Evolutionary conservation across 306 rosid genomes (phyloP), one percentile per base, ranked within the genome.

Genomic region (Gastrolobium bilobum): DNA sequence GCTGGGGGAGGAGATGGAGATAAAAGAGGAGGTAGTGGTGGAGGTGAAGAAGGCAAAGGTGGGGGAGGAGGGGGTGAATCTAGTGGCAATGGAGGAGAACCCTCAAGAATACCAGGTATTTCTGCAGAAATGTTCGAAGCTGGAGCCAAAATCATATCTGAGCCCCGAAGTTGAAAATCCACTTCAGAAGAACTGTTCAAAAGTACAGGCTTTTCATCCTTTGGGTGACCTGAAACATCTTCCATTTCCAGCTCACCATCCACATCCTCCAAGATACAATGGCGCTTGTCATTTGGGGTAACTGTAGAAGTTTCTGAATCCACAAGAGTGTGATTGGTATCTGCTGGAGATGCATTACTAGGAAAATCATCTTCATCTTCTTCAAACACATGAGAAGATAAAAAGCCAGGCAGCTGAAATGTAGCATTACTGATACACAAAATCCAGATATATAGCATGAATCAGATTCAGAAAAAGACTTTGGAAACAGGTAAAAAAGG

Each of bases 161-260:
- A 82, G 56, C 78, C 79, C 82, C 15, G 84, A 67, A 73, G 85
- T 42, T 68, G 88, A 47, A 80, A 47, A 58, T 87, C 89, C 73
- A 78, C 68, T 80, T 87, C 91, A 61, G 78, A 86, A 61, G 78
- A 86, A 54, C 67, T 77, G 83, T 86, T 81, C 29, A 64, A 57
- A 5, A 56, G 40, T 76, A 69, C 34, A 15, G 87, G 62, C 51
- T 80, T 87, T 53, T 87, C 93, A 50, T 89, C 93, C 88, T 89
- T 92, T 9, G 78, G 85, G 68, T 86, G 91, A 59, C 91, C 96
- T 61, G 97, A 90, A 62, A 90, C 97, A 84, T 92, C 96, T 86
- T 92, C 96, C 97, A 92, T 92, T 86, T 92, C 97, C 14, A 92
- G 92, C 42, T 92, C 96, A 53, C 92, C 97, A 30, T 92, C 97